A percentile compares a stretch with the other conserved stretches of the same genome.
Conservation (phyloP, 2,329 filamentous ascomycete species). For the Sporothrix variecibatus region DNA sequence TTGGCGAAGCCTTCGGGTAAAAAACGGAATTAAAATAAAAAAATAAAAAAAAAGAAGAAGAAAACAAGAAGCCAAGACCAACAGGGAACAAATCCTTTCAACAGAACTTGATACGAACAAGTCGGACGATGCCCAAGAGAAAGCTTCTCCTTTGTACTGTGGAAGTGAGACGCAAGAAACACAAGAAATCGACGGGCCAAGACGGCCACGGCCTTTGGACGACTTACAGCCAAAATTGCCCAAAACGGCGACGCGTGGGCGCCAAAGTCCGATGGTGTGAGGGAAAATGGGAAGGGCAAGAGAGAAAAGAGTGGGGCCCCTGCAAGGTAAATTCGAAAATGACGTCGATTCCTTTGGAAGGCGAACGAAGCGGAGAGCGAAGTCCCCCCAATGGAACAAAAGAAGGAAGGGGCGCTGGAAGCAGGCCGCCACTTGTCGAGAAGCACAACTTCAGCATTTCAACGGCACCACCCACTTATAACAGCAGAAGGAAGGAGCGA, state of each 20-base stretch:
- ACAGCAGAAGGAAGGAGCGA: neutral
- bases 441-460: neutral
- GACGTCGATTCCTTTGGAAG: neutral
- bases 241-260: constrained; percentile 3
- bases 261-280: constrained; percentile 13
- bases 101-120: constrained; percentile 1
- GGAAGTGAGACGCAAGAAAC: neutral
- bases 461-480: neutral
- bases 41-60: neutral
- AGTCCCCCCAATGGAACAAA: neutral
- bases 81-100: neutral
- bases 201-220: neutral
- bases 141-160: neutral
- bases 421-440: neutral
- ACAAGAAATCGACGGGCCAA: neutral
- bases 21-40: neutral
- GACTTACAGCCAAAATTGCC: constrained; percentile 22
- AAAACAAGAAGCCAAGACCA: neutral
- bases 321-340: neutral
- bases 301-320: neutral
- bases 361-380: neutral
- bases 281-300: neutral
- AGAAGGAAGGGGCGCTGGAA: neutral
- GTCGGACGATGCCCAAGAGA: neutral
- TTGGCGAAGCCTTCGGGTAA: neutral